phyloP scores from a whole-genome alignment of 768 basidiomycete genomes.

The Agrocybe chaxingu region DNA sequence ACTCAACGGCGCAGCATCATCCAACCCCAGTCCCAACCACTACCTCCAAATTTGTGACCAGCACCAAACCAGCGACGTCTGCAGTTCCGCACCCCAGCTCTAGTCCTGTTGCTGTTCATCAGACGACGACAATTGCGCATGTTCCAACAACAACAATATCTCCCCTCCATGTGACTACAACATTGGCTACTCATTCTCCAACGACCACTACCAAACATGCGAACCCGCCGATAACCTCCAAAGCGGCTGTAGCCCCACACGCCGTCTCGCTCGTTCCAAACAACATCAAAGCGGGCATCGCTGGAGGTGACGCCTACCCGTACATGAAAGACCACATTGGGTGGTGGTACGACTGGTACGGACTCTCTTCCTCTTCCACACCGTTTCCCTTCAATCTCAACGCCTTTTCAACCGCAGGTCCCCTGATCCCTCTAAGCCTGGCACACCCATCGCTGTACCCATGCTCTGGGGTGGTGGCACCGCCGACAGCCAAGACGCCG shows the following conservation, averaged over 20 bases:
- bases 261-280: slow-evolving; percentile 32
- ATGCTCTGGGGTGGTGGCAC: slow-evolving; percentile 48
- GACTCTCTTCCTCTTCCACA: not conserved
- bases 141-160: not conserved
- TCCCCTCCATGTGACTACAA: not conserved
- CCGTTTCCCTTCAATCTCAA: not conserved
- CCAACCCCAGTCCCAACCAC: not conserved
- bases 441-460: slow-evolving; percentile 37
- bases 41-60: not conserved
- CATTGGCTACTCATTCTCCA: slow-evolving; percentile 4
- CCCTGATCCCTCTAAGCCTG: slow-evolving; percentile 35
- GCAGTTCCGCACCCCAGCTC: not conserved
- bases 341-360: slow-evolving; percentile 50
- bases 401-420: slow-evolving; percentile 23
- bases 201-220: slow-evolving; percentile 3
- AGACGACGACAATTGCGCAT: not conserved
- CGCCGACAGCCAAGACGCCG: slow-evolving; percentile 35
- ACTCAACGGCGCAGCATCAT: not conserved
- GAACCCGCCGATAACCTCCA: not conserved
- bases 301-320: slow-evolving; percentile 41
- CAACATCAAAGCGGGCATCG: slow-evolving; percentile 43
- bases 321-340: slow-evolving; percentile 39
- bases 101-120: not conserved
- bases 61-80: too few species aligned
- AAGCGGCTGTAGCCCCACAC: slow-evolving; percentile 3